phyloP scores from a whole-genome alignment of 2,329 filamentous ascomycete species.

The Fusarium begoniae region DNA sequence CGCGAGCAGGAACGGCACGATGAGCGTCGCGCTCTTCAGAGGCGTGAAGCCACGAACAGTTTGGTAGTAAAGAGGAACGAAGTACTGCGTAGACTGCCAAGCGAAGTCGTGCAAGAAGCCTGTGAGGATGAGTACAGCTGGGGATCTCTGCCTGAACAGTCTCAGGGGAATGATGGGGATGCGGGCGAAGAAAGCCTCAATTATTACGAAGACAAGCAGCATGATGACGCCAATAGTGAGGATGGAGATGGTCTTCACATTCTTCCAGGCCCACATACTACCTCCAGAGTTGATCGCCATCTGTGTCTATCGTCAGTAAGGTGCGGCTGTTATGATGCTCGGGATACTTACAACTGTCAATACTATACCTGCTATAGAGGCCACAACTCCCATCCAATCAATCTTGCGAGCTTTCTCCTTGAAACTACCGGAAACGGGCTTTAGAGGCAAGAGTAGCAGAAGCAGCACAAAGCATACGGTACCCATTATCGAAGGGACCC shows the following conservation, averaged over 20 bases:
- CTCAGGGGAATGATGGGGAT: constrained; percentile 76
- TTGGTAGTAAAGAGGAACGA: background rate
- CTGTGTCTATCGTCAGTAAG: background rate
- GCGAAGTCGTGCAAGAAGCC: background rate
- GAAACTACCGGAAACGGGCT: background rate
- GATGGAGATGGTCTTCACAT: constrained; percentile 74
- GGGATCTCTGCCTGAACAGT: background rate
- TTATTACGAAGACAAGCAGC: constrained; percentile 70
- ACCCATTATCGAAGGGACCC: background rate
- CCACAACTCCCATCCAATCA: background rate
- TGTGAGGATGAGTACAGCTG: background rate
- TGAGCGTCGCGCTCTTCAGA: background rate
- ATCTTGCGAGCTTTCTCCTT: background rate
- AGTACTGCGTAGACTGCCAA: constrained; percentile 10
- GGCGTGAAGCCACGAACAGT: background rate
- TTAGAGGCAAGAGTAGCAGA: background rate
- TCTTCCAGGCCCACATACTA: constrained; percentile 62
- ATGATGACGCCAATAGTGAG: constrained; percentile 73
- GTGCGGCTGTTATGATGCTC: rapidly evolving
- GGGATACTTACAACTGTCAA: background rate
- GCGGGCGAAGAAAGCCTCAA: constrained; percentile 75
- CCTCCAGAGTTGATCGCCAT: constrained; percentile 44
- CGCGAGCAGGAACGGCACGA: background rate
- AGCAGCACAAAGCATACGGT: background rate
- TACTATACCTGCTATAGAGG: background rate